Base-by-base conservation (phyloP, 2,329 filamentous ascomycete genomes). In the Mycosphaerella sp. region DNA sequence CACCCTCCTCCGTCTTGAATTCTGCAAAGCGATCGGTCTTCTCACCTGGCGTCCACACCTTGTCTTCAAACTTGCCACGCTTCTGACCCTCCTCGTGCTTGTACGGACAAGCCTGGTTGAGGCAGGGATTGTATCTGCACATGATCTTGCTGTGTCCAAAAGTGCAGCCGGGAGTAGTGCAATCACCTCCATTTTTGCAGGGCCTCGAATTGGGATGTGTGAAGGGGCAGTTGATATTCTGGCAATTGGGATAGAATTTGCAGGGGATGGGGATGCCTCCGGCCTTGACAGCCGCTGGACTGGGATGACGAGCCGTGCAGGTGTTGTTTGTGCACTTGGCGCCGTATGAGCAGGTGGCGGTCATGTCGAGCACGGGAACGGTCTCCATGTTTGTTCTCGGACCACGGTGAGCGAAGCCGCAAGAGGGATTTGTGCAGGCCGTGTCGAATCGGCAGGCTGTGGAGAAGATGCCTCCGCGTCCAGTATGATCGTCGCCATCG, bases 281-380 rank as follows among this genome's bases (percentile, higher is more conserved):
- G 84, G 82, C 45, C 80, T 73, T 67, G 83, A 21, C 87, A 61
- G 86, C 80, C 2, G 91, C 89, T 1, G 93, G 93, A 6, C 90
- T 96, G 2, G 93, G 93, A 69, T 98, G 93, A 53, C 89, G 87
- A 27, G 80, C 90, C 7, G 86, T 87, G 66, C 93, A 98, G 73
- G 97, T 97, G 64, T 82, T 79, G 76, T 97, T 98, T 73, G 93
- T 95, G 81, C 93, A 98, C 7, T 89, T 89, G 2, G 83, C 89
- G 16, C 89, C 91, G 62, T 87, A 97, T 14, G 79, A 79, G 73
- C 93, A 98, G 14, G 79, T 76, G 63, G 95, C 89, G 52, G 77
- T 80, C 59, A 90, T 78, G 68, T 97, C 93, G 52, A 97, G 78
- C 2, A 79, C 80, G 25, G 86, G 87, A 2, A 85, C 84, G 3